Evolutionary conservation across 176 grass and related monocot genomes (phyloP).

Genomic region (Areca catechu): DNA sequence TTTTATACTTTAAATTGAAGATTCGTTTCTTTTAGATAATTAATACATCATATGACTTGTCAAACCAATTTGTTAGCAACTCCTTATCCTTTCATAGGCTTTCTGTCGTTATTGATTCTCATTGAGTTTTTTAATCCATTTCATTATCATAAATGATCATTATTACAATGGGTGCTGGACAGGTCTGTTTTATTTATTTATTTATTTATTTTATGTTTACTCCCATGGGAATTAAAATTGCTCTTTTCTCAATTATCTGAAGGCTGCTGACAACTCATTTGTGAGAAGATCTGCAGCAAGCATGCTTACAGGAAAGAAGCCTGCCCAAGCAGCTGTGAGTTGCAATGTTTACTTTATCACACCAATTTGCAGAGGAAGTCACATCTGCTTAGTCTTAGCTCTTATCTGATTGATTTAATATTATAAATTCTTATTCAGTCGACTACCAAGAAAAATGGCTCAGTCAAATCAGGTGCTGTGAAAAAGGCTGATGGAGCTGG

Average conservation of each 20-base stretch:
- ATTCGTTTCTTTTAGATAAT: no score
- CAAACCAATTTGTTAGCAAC: no score
- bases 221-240: not conserved
- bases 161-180: no score
- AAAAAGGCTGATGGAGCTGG: conserved; percentile 73
- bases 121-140: no score
- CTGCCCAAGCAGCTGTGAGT: conserved; percentile 45
- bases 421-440: conserved; percentile 22
- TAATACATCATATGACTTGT: no score
- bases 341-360: conserved; percentile 8
- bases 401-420: not conserved
- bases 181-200: no score
- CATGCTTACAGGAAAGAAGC: conserved; percentile 96
- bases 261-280: conserved; percentile 58
- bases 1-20: no score
- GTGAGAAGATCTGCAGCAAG: conserved; percentile 93
- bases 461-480: conserved; percentile 36
- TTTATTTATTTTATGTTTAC: not conserved
- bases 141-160: no score
- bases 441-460: conserved; percentile 57
- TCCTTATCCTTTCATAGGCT: no score
- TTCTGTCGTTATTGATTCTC: no score
- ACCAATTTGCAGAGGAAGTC: no score
- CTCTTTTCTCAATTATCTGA: conserved; percentile 5
- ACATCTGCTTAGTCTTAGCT: no score